Evolutionary conservation across 2,329 filamentous ascomycete genomes (phyloP).

Genomic region (Sarocladium kiliense): DNA sequence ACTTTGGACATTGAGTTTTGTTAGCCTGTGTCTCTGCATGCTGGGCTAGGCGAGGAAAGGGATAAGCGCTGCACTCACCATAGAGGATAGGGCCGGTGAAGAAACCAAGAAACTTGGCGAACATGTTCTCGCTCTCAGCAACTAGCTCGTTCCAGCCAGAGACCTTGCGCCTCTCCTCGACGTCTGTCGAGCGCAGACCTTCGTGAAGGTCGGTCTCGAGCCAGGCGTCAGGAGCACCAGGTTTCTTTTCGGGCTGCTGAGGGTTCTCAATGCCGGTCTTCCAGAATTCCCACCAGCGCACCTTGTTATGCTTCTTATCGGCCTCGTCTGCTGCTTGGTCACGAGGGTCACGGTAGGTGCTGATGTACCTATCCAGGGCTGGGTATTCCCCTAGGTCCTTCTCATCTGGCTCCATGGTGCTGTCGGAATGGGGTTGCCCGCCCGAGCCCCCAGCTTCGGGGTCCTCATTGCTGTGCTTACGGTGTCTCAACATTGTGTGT

Average conservation of each 20-base stretch:
- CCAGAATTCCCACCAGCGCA: conserved; percentile 33
- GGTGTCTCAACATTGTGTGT: neutral
- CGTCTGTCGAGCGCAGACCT: conserved; percentile 54
- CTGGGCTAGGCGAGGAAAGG: neutral
- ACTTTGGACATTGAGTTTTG: conserved; percentile 30
- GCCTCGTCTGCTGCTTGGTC: conserved; percentile 19
- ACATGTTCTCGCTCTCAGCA: conserved; percentile 70
- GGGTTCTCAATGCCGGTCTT: conserved; percentile 13
- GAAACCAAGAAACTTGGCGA: conserved; percentile 69
- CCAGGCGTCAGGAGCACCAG: conserved; percentile 55
- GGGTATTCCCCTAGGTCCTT: conserved; percentile 15
- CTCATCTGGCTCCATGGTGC: neutral
- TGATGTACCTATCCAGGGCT: conserved; percentile 26
- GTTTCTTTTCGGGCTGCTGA: conserved; percentile 18
- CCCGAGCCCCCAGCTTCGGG: neutral
- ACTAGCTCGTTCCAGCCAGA: conserved; percentile 67
- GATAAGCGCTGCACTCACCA: conserved; percentile 44
- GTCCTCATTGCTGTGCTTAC: neutral
- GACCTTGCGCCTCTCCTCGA: conserved; percentile 60
- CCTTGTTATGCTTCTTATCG: conserved; percentile 22
- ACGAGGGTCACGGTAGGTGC: conserved; percentile 28
- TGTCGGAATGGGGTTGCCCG: neutral
- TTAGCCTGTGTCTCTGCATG: too few relatives aligned
- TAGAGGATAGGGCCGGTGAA: conserved; percentile 74
- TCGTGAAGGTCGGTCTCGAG: conserved; percentile 61